Evolutionary conservation across 148 eudicot genomes (phyloP), one percentile per base, ranked within the genome.

Genomic region (Chenopodium quinoa): DNA sequence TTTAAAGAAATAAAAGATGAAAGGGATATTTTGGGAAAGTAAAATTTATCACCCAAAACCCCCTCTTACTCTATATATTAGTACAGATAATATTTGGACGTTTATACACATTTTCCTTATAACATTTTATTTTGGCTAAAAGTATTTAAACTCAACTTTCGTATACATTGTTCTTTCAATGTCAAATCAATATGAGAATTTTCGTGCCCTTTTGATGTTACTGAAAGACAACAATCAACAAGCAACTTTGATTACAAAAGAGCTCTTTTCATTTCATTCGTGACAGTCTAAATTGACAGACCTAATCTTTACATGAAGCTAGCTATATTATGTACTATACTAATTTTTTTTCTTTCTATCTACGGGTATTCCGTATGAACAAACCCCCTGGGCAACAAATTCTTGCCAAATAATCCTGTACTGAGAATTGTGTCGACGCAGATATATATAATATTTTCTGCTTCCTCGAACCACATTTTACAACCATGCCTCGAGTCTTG

Each of bases 271-370:
- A 75, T 81, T 75, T 64, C 73, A 29, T 46, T 76, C 14, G 9
- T 37, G 68, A 48, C 63, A 75, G 47, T 69, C 10, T 10, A 40
- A 14, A 82, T 44, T 37, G 76, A 76, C 27, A 56, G 25, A 34
- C 56, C 58, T 77, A 40, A 71, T 60, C 80, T 82, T 82, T 82
- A 82, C 84, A 82, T 40, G 82, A 82, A 77, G 25, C 75, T 70
- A 82, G 11, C 75, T 58, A 82, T 74, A 22, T 31, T 82, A 82
- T 76, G 16, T 83, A 74, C 66, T 73, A 79, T 74, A 79, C 27
- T 64, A 81, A 54, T 56, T 66, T 71, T 73, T 78, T 65, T 64
- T 46, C 47, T 40, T 40, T 6, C 83, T 74, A 81, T 64, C 78
- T 64, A 67, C 54, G 10, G 27, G 47, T 11, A 37, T 29, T 48